Base-by-base conservation (phyloP, 306 rosid species). In the Acacia melanoxylon region DNA sequence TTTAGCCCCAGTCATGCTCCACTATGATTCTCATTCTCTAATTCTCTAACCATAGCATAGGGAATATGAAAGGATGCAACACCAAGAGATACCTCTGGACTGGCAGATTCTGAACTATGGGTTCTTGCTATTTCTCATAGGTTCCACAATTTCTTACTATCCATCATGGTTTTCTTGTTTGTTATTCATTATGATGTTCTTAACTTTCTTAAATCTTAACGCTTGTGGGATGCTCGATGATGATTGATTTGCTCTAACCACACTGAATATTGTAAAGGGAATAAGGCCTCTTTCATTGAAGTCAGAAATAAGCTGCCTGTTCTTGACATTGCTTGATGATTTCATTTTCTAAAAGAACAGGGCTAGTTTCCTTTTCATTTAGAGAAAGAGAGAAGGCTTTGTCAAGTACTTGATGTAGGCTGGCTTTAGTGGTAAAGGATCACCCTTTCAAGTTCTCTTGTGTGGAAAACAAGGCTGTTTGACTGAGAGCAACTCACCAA, bases 241-340 rank as follows among this genome's bases (percentile, higher is more conserved):
- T 92, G 94, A 87, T 92, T 90, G 37, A 6, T 81, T 79, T 87
- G 94, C 97, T 90, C 90, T 87, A 92, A 92, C 97, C 97, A 92
- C 92, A 90, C 94, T 22, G 92, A 87, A 86, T 2, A 29, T 78
- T 70, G 79, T 74, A 41, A 54, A 73, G 52, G 86, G 76, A 17
- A 74, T 75, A 7, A 16, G 10, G 67, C 66, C 15, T 54, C 31
- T 88, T 58, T 65, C 19, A 27, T 25, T 29, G 75, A 44, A 13
- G 56, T 71, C 14, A 13, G 13, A 13, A 11, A 12, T 22, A 22
- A 71, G 14, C 75, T 71, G 44, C 6, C 14, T 24, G 56, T 71
- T 35, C 75, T 71, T 71, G 58, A 7, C 13, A 45, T 44, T 71
- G 75, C 75, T 17, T 71, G 14, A 45, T 71, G 75, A 71, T 24